A percentile compares a stretch with the other conserved stretches of the same genome.
phyloP scores from a whole-genome alignment of 768 basidiomycete species.

The Pseudohyphozyma bogoriensis region DNA sequence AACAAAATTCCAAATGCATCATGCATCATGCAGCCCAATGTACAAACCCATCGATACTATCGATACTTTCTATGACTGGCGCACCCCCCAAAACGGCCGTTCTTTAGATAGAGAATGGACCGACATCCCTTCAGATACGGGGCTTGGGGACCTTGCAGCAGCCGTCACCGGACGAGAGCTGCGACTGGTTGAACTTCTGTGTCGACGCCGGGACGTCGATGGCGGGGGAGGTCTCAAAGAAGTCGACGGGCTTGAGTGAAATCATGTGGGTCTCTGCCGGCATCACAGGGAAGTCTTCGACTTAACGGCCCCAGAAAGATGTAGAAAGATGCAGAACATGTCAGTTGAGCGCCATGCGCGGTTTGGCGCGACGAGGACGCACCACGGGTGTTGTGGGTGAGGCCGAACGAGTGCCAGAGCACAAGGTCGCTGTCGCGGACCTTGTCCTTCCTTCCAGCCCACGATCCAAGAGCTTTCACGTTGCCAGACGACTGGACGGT shows the following conservation, averaged over 20 bases:
- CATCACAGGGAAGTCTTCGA: conserved; percentile 10
- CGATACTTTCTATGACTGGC: too few relatives aligned
- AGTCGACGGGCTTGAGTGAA: conserved; percentile 1
- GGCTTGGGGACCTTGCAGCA: not conserved
- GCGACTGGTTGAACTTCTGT: not conserved
- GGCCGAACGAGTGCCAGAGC: not conserved
- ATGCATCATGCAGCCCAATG: too few relatives aligned
- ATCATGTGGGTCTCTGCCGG: not conserved
- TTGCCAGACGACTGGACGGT: conserved; percentile 30
- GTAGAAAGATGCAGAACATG: too few relatives aligned
- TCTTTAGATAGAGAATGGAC: too few relatives aligned
- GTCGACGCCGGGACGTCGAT: conserved; percentile 3
- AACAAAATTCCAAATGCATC: too few relatives aligned
- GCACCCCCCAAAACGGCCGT: too few relatives aligned
- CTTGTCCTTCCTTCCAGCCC: conserved; percentile 31
- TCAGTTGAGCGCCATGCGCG: too few relatives aligned
- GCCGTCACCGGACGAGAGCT: not conserved
- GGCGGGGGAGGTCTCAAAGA: not conserved
- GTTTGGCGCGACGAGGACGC: not conserved
- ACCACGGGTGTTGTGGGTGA: conserved; percentile 16
- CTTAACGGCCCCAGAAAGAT: not conserved
- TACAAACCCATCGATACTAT: too few relatives aligned
- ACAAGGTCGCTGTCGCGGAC: conserved; percentile 27
- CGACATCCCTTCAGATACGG: too few relatives aligned
- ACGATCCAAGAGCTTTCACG: conserved; percentile 28